A percentile compares a stretch with the other conserved stretches of the same genome.
These are phyloP conservation scores for Fraxinus sp. DNA, from an alignment of 305 asterid species.

Conservation along the genomic window DNA sequence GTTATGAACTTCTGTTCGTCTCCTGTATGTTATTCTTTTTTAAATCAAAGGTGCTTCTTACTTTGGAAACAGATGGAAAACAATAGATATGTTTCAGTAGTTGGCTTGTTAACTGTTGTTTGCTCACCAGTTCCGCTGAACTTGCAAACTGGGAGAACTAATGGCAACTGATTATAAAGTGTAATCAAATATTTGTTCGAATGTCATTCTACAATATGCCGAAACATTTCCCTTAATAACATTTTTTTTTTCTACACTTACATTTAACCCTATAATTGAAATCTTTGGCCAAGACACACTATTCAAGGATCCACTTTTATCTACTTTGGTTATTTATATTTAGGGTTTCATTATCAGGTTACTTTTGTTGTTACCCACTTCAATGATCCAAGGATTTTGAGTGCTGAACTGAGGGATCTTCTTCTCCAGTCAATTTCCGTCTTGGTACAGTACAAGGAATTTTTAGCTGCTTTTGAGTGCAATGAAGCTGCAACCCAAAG, in stretches of 20 bases:
- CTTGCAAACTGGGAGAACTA: not conserved
- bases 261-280: not conserved
- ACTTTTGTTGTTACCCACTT: constrained; percentile 84
- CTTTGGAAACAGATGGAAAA: not conserved
- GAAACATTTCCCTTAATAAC: not conserved
- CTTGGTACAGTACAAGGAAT: constrained; percentile 82
- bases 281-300: not conserved
- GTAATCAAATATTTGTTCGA: not conserved
- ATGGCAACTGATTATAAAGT: not conserved
- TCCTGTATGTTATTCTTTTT: not conserved
- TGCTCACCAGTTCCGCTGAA: constrained; percentile 5
- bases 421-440: constrained; percentile 94
- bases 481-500: constrained; percentile 68
- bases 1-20: constrained; percentile 32
- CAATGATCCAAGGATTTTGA: constrained; percentile 88
- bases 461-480: constrained; percentile 78
- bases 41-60: not conserved
- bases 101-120: not conserved
- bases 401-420: constrained; percentile 88
- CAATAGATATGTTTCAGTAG: not conserved
- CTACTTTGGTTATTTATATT: not conserved
- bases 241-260: not conserved
- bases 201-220: not conserved
- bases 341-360: constrained; percentile 48
- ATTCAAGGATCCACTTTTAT: not conserved